A percentile compares a stretch with the other conserved stretches of the same genome.
Evolutionary conservation across 2,329 filamentous ascomycete genomes (phyloP).

Genomic region (Diaporthe sp.): DNA sequence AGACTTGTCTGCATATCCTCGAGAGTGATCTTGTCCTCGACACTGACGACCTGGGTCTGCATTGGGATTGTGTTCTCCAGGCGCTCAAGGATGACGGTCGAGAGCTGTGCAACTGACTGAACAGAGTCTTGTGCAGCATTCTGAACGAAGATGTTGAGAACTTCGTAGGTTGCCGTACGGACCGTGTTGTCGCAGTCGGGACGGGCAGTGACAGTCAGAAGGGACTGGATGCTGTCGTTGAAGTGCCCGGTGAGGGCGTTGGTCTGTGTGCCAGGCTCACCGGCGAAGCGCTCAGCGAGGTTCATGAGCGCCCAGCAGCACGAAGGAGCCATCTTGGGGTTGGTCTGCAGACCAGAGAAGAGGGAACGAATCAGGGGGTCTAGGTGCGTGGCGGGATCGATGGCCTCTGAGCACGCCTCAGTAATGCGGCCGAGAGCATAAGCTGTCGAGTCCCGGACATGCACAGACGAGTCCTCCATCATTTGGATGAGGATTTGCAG

Average conservation of each 20-base stretch:
- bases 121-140: slow-evolving; percentile 91
- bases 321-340: slow-evolving; percentile 95
- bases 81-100: slow-evolving; percentile 89
- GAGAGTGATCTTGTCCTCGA: slow-evolving; percentile 94
- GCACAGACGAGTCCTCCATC: slow-evolving; percentile 91
- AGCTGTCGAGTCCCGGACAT: slow-evolving; percentile 95
- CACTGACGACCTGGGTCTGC: slow-evolving; percentile 93
- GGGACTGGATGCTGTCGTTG: slow-evolving; percentile 87
- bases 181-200: slow-evolving; percentile 87
- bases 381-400: slow-evolving; percentile 86
- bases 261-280: slow-evolving; percentile 79
- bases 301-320: slow-evolving; percentile 99
- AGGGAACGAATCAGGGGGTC: slow-evolving; percentile 88
- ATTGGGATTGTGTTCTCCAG: slow-evolving; percentile 91
- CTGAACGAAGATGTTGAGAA: slow-evolving; percentile 93
- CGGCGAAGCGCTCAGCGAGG: slow-evolving; percentile 93
- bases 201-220: slow-evolving; percentile 88
- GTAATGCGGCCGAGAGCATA: slow-evolving; percentile 97
- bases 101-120: slow-evolving; percentile 82
- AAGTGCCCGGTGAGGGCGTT: slow-evolving; percentile 95
- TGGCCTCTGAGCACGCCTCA: slow-evolving; percentile 90
- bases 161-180: slow-evolving; percentile 95
- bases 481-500: slow-evolving; percentile 88
- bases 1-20: slow-evolving; percentile 99
- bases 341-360: slow-evolving; percentile 90